phyloP scores from a whole-genome alignment of 306 rosid species.

The Fragaria ananassa region DNA sequence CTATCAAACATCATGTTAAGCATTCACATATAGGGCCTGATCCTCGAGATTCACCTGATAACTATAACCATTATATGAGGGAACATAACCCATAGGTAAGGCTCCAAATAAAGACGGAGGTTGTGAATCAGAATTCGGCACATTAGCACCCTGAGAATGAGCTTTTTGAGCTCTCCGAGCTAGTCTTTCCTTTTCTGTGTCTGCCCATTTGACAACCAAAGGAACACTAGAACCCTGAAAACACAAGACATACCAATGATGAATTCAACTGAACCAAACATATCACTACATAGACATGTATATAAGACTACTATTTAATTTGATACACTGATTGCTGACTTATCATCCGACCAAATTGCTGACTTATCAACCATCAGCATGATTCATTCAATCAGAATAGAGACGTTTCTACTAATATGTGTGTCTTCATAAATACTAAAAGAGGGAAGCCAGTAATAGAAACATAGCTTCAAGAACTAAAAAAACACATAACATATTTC shows the following conservation, averaged over 20 bases:
- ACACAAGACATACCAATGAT: conserved; percentile 27
- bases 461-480: background rate
- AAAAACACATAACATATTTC: background rate
- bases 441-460: background rate
- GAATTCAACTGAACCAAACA: conserved; percentile 11
- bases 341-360: background rate
- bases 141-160: conserved; percentile 74
- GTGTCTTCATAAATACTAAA: background rate
- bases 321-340: background rate
- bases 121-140: conserved; percentile 62
- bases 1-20: background rate
- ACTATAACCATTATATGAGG: conserved; percentile 91
- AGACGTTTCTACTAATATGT: background rate
- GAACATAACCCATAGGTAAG: conserved; percentile 81
- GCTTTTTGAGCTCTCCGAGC: conserved; percentile 98
- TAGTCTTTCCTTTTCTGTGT: conserved; percentile 97
- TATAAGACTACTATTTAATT: background rate
- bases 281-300: background rate
- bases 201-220: conserved; percentile 99
- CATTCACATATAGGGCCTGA: background rate
- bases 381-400: background rate
- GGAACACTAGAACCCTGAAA: conserved; percentile 93
- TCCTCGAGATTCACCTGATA: conserved; percentile 56
- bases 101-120: conserved; percentile 92
- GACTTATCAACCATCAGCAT: conserved; percentile 2